phyloP scores from a whole-genome alignment of 306 rosid genomes.

The Ammopiptanthus mongolicus region DNA sequence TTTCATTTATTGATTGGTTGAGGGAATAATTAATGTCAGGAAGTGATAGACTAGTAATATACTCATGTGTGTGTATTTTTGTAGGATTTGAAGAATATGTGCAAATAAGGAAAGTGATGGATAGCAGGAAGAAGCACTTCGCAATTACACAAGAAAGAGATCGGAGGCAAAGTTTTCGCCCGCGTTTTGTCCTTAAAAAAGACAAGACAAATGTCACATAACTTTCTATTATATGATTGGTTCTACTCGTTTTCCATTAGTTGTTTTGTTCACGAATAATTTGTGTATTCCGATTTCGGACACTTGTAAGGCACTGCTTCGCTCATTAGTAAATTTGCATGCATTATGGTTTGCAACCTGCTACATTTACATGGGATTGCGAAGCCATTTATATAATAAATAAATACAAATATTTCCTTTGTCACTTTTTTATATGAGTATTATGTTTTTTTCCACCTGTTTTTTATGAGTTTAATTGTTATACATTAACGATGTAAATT shows the following conservation, averaged over 20 bases:
- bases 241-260: background rate
- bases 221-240: background rate
- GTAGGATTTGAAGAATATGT: slow-evolving; percentile 32
- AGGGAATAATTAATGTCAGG: background rate
- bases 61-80: background rate
- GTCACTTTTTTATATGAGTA: too few relatives aligned
- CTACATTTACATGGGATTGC: slow-evolving; percentile 16
- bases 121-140: slow-evolving; percentile 23
- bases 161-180: slow-evolving; percentile 34
- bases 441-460: too few relatives aligned
- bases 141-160: background rate
- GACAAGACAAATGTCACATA: slow-evolving; percentile 7
- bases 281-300: background rate
- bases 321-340: background rate
- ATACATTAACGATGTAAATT: too few relatives aligned
- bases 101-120: slow-evolving; percentile 41
- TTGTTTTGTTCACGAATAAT: background rate
- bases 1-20: background rate
- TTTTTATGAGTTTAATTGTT: too few relatives aligned
- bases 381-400: slow-evolving; percentile 15
- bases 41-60: background rate
- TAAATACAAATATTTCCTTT: background rate
- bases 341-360: slow-evolving; percentile 19
- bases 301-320: slow-evolving; percentile 12
- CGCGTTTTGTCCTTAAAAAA: background rate